These are phyloP conservation scores for Trichophyton rubrum DNA, from an alignment of 2,329 filamentous ascomycete species.

Conservation along the genomic window DNA sequence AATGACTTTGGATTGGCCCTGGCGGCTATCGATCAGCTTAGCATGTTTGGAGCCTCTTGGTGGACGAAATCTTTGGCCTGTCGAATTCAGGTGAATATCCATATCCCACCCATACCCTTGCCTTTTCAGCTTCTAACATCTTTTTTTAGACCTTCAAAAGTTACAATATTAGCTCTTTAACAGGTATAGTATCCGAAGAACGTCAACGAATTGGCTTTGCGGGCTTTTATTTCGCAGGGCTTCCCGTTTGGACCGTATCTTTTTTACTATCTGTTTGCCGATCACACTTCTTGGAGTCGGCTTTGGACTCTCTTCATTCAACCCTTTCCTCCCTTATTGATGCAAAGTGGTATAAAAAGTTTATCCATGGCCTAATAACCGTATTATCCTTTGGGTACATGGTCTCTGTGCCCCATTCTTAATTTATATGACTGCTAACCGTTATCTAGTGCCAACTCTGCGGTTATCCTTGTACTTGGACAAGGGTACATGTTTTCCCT, in stretches of 20 bases:
- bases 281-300: slow-evolving; percentile 26
- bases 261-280: slow-evolving; percentile 28
- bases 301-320: slow-evolving; percentile 21
- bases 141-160: slow-evolving; percentile 26
- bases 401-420: slow-evolving; percentile 6
- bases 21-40: slow-evolving; percentile 30
- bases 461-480: slow-evolving; percentile 27
- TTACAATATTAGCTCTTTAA: slow-evolving; percentile 27
- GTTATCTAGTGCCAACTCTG: slow-evolving; percentile 22
- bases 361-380: slow-evolving; percentile 20
- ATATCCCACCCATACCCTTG: neutral
- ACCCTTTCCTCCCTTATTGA: slow-evolving; percentile 17
- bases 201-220: slow-evolving; percentile 22
- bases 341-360: slow-evolving; percentile 18
- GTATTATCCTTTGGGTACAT: slow-evolving; percentile 22
- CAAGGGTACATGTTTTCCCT: slow-evolving; percentile 34
- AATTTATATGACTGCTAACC: slow-evolving; percentile 14
- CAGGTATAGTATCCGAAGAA: slow-evolving; percentile 28
- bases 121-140: neutral
- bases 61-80: slow-evolving; percentile 29
- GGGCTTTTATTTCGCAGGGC: slow-evolving; percentile 31
- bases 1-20: slow-evolving; percentile 34
- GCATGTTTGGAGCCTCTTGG: slow-evolving; percentile 32
- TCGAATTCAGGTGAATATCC: slow-evolving; percentile 26
- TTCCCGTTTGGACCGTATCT: slow-evolving; percentile 29